Evolutionary conservation across 371 early-diverging fungal genomes (phyloP).

Genomic region (Circinella minor): DNA sequence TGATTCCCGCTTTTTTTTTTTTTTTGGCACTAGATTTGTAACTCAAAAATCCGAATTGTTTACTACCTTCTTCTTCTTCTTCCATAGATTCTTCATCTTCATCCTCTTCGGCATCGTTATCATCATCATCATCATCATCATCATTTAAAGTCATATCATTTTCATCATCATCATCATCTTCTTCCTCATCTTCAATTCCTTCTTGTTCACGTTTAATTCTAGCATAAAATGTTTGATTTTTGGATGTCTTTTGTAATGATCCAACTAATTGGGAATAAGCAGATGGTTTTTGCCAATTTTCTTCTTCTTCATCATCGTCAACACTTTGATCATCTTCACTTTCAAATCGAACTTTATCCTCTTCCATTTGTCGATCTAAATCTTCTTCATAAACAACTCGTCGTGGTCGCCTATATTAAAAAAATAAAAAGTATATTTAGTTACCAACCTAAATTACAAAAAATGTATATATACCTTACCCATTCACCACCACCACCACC

Average conservation of each 20-base stretch:
- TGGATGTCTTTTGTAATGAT: conserved; percentile 50
- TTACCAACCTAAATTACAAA: not conserved
- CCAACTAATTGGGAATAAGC: conserved; percentile 50
- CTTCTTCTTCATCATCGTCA: conserved; percentile 33
- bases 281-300: conserved; percentile 53
- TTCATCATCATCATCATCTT: conserved; percentile 18
- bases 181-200: conserved; percentile 35
- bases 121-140: conserved; percentile 41
- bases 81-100: conserved; percentile 36
- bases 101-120: conserved; percentile 30
- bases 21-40: too few species aligned
- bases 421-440: not conserved
- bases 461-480: too few species aligned
- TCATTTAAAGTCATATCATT: too few species aligned
- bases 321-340: conserved; percentile 36
- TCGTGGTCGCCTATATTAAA: conserved; percentile 34
- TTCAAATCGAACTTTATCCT: conserved; percentile 40
- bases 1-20: not conserved
- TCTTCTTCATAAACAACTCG: conserved; percentile 58
- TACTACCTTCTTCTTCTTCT: conserved; percentile 17
- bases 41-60: not conserved
- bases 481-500: too few species aligned
- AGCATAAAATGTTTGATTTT: conserved; percentile 48
- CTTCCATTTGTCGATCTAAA: conserved; percentile 52
- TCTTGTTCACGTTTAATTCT: conserved; percentile 49